Conservation (phyloP, 202 grass and related monocot genomes). For the Zizania palustris region DNA sequence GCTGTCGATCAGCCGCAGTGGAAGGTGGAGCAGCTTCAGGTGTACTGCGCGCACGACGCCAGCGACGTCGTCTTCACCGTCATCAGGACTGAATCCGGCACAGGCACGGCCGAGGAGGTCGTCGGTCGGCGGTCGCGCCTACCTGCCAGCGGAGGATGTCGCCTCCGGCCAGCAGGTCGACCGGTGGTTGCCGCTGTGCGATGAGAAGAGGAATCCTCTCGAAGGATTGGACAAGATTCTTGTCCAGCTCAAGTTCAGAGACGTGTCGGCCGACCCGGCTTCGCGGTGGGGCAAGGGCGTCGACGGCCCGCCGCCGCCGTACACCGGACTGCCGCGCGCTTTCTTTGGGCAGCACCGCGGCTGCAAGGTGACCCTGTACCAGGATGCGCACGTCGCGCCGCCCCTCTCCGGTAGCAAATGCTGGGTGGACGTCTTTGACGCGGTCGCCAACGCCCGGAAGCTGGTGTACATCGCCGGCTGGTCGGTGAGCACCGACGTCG, state of each 20-base stretch:
- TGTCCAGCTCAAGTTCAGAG: constrained; percentile 44
- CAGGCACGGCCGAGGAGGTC: constrained; percentile 4
- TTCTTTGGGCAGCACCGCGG: constrained; percentile 50
- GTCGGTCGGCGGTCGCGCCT: constrained; percentile 46
- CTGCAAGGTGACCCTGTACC: constrained; percentile 59
- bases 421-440: constrained; percentile 62
- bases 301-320: background rate
- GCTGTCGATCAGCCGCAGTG: constrained; percentile 36
- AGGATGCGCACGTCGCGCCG: constrained; percentile 50
- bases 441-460: constrained; percentile 41
- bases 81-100: constrained; percentile 31
- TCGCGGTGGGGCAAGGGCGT: constrained; percentile 43
- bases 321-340: constrained; percentile 43
- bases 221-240: constrained; percentile 46
- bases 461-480: constrained; percentile 29
- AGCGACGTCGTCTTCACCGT: constrained; percentile 54
- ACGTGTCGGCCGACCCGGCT: constrained; percentile 35
- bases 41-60: constrained; percentile 56
- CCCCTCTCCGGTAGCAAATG: constrained; percentile 21
- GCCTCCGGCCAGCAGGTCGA: constrained; percentile 39
- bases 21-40: constrained; percentile 54
- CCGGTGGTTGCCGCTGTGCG: constrained; percentile 47
- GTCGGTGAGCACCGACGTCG: background rate
- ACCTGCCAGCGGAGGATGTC: constrained; percentile 45
- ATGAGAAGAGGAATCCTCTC: constrained; percentile 30